A percentile compares a stretch with the other conserved stretches of the same genome.
phyloP scores from a whole-genome alignment of 768 basidiomycete genomes.

The Xerocomus spinulosus region DNA sequence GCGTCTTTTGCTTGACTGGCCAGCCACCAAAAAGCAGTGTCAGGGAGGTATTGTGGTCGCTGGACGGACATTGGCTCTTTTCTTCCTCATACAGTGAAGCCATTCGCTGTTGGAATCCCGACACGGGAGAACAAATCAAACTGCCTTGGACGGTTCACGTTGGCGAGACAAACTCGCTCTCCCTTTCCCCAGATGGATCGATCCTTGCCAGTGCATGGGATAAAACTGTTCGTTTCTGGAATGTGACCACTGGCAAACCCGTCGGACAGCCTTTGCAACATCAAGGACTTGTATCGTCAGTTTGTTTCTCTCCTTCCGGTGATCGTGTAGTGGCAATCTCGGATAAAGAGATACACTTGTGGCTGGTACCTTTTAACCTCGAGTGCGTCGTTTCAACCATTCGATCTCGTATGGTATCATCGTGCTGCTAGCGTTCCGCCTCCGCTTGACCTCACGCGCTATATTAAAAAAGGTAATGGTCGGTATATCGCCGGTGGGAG shows the following conservation, averaged over 20 bases:
- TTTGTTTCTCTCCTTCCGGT: not conserved
- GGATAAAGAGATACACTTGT: not conserved
- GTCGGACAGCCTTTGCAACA: not conserved
- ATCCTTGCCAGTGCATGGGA: not conserved
- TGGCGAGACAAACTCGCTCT: not conserved
- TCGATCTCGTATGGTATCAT: too few species aligned
- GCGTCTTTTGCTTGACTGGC: too few species aligned
- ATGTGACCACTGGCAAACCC: not conserved
- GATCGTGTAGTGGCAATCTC: not conserved
- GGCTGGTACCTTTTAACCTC: not conserved
- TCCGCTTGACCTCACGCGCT: constrained; percentile 6
- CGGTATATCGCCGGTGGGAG: constrained; percentile 2
- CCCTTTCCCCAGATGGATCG: not conserved
- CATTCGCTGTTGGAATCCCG: too few species aligned
- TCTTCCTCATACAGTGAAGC: too few species aligned
- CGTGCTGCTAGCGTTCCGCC: not conserved
- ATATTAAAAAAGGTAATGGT: not conserved
- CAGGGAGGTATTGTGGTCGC: too few species aligned
- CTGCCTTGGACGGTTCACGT: too few species aligned
- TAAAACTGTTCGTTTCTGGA: not conserved
- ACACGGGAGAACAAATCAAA: too few species aligned
- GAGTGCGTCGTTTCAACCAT: too few species aligned
- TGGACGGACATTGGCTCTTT: too few species aligned
- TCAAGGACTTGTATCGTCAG: not conserved
- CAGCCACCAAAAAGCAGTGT: too few species aligned